phyloP scores from a whole-genome alignment of 495 filamentous ascomycete species.

The Aspergillus wentii region DNA sequence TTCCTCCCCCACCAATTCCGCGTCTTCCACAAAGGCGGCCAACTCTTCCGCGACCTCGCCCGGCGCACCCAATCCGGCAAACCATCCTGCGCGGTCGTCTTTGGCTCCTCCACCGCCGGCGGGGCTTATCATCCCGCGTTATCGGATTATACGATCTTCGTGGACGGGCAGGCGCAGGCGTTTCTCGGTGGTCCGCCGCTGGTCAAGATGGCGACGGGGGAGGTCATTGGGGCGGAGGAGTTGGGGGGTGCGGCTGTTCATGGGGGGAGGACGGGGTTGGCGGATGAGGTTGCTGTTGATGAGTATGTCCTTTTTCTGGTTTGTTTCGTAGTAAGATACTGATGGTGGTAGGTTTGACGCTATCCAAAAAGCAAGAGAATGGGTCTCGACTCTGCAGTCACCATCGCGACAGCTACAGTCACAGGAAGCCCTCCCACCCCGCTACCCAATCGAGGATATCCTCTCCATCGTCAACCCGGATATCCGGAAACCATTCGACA shows the following conservation, averaged over 20 bases:
- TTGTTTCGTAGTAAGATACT: neutral
- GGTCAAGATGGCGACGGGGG: conserved; percentile 32
- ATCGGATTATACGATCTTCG: conserved; percentile 31
- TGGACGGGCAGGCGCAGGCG: conserved; percentile 27
- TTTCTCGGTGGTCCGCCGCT: conserved; percentile 28
- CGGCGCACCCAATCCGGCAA: conserved; percentile 19
- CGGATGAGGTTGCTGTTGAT: conserved; percentile 25
- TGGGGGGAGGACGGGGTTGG: conserved; percentile 22
- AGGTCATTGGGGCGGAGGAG: conserved; percentile 24
- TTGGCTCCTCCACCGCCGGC: conserved; percentile 29
- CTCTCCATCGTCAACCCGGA: conserved; percentile 23
- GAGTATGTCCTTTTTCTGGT: conserved; percentile 13
- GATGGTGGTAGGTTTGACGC: conserved; percentile 20
- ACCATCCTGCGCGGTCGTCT: conserved; percentile 28
- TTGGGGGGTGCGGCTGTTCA: conserved; percentile 28
- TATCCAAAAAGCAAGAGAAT: conserved; percentile 25
- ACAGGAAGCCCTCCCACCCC: conserved; percentile 6
- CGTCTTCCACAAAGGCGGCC: conserved; percentile 30
- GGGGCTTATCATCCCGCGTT: conserved; percentile 32
- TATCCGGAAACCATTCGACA: conserved; percentile 27
- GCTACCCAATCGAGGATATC: conserved; percentile 20
- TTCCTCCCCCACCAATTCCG: conserved; percentile 29
- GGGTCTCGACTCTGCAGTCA: conserved; percentile 19
- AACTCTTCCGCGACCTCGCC: conserved; percentile 28
- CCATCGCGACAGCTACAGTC: conserved; percentile 3